Evolutionary conservation across 768 basidiomycete species (phyloP).

Genomic region (Clitopilus hobsonii): DNA sequence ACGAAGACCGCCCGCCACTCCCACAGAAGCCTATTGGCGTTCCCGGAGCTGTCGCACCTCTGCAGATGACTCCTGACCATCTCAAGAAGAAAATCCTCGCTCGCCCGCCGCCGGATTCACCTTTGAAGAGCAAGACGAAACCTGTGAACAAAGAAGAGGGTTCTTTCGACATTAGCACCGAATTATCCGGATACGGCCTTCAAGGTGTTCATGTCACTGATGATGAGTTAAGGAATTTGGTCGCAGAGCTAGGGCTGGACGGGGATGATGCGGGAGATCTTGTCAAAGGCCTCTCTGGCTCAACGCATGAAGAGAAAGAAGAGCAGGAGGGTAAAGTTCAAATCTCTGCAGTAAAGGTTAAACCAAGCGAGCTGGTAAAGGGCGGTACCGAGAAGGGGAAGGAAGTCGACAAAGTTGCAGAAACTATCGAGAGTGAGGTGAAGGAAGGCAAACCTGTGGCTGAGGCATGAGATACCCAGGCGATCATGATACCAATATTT

Average conservation of each 20-base stretch:
- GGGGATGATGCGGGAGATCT: slow-evolving; percentile 76
- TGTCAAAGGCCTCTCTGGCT: slow-evolving; percentile 48
- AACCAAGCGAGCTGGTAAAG: slow-evolving; percentile 9
- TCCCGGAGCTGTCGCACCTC: slow-evolving; percentile 69
- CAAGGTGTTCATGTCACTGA: slow-evolving; percentile 76
- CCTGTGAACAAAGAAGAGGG: slow-evolving; percentile 55
- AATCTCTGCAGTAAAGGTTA: background rate
- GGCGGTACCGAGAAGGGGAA: slow-evolving; percentile 1
- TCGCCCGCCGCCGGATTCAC: slow-evolving; percentile 29
- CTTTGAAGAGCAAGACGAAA: slow-evolving; percentile 33
- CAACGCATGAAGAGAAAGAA: background rate
- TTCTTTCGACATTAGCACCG: slow-evolving; percentile 61
- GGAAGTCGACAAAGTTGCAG: slow-evolving; percentile 3
- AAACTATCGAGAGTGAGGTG: no score
- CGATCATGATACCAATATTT: no score
- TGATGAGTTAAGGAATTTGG: slow-evolving; percentile 65
- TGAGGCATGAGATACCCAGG: no score
- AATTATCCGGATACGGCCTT: slow-evolving; percentile 65
- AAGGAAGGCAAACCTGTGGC: no score
- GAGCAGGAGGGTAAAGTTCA: background rate
- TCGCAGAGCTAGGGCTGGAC: slow-evolving; percentile 71
- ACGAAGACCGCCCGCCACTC: slow-evolving; percentile 56
- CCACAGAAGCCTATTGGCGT: slow-evolving; percentile 67
- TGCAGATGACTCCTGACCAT: slow-evolving; percentile 78
- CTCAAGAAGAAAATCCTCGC: slow-evolving; percentile 56